Evolutionary conservation across 148 eudicot genomes (phyloP).

Genomic region (Cornus kousa): DNA sequence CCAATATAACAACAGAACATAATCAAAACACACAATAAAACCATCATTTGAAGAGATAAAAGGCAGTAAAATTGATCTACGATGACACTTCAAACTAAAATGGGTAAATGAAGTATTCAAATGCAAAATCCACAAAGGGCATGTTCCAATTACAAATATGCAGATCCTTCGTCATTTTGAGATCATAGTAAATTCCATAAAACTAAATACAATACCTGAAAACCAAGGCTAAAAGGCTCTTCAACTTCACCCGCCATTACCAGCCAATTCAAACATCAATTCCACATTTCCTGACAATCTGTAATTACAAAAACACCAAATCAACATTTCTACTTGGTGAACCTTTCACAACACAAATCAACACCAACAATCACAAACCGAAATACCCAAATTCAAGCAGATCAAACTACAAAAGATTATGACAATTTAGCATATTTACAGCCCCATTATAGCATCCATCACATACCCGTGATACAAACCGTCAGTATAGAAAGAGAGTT

Average conservation of each 20-base stretch:
- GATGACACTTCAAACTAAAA: not conserved
- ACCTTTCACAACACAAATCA: not conserved
- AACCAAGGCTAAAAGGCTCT: conserved; percentile 43
- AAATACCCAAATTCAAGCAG: not conserved
- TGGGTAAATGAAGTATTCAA: not conserved
- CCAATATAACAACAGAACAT: not conserved
- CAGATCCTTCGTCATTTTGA: not conserved
- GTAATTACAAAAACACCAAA: not conserved
- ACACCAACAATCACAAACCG: not conserved
- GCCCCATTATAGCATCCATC: not conserved
- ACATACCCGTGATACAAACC: not conserved
- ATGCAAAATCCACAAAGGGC: not conserved
- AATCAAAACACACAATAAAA: not conserved
- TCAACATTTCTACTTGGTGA: not conserved
- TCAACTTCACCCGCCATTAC: conserved; percentile 54
- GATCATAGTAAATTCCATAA: not conserved
- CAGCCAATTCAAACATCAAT: conserved; percentile 14
- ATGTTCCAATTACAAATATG: not conserved
- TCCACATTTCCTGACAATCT: conserved; percentile 3
- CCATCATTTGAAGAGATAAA: not conserved
- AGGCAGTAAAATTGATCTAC: not conserved
- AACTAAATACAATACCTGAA: conserved; percentile 38
- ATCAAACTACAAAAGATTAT: no score
- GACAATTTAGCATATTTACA: not conserved
- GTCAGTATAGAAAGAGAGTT: not conserved